Evolutionary conservation across 1,284 basidiomycete species (phyloP), one percentile per base, ranked within the genome.

Genomic region (Somion occarium): DNA sequence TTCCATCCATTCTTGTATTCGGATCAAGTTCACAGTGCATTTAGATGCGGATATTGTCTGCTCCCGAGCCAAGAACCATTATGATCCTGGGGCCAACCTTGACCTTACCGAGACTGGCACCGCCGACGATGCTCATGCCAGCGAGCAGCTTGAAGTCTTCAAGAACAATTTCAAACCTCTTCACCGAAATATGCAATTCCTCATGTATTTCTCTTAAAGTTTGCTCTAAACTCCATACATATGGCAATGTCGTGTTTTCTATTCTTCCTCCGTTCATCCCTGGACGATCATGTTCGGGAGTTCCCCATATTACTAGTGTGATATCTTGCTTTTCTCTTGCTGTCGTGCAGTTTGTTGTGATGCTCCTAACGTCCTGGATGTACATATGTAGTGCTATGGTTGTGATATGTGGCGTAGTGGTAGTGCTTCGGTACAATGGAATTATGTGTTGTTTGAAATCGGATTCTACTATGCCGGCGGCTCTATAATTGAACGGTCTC

Each of bases 31-130:
- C 39, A 37, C 38, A 22, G 23, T 45, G 46, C 18, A 12, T 19
- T n/a, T 52, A 91, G 88, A 91, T 64, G 88, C 88, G 5, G 87
- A 91, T 64, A 88, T 90, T 47, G 88, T 91, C n/a, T 91, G 88
- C 59, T 75, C 83, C 1, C 76, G 88, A 3, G 85, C 87, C 0
- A 88, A 86, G 69, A 87, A 88, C 61, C 89, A 91, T 62, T 91
- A 86, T 58, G 82, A 86, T 60, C 88, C 88, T 2, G 67, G 73
- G 44, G 57, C 53, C 20, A 66, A 68, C 3, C 63, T 83, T 26
- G 73, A 84, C 56, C 72, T 80, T 54, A 75, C 76, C 5, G 82
- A 84, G 38, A 73, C 77, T 0, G 73, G 66, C 20, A 76, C 72
- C 2, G 58, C 67, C 0, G 75, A 76, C 49, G 60, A 68, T 3